Evolutionary conservation across 306 rosid species (phyloP), one percentile per base, ranked within the genome.

Genomic region (Myrica gale): DNA sequence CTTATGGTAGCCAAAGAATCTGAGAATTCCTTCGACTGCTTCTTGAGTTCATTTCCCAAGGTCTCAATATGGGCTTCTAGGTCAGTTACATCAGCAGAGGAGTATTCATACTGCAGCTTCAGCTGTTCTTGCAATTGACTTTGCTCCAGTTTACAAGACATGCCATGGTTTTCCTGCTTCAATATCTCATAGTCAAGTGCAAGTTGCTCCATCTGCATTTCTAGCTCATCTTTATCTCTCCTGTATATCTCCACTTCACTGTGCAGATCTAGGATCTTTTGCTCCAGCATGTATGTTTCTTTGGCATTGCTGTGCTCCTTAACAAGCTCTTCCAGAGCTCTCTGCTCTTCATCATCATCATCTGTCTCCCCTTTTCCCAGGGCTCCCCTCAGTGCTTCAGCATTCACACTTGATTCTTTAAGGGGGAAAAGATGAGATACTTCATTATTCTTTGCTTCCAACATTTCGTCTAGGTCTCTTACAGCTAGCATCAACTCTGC

Each of bases 201-300:
- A 79, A 96, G 96, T 80, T 96, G 99, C 86, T 92, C 99, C 87
- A 96, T 83, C 77, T 90, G 98, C 93, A 90, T 88, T 84, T 96
- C 99, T 32, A 96, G 80, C 78, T 92, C 99, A 75, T 96, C 99
- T 87, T 86, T 96, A 82, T 96, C 96, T 86, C 94, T 87, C 60
- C 91, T 87, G 58, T 89, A 88, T 77, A 89, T 84, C 77, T 96
- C 99, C 45, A 96, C 86, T 87, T 96, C 98, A 21, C 93, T 81
- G 68, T 84, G 82, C 71, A 96, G 90, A 75, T 92, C 97, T 60
- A 82, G 78, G 51, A 92, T 83, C 82, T 90, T 90, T 62, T 84
- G 86, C 85, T 89, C 98, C 26, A 92, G 87, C 53, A 85, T 48
- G 26, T 84, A 81, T 69, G 96, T 82, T 56, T 89, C 92, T 65